Base-by-base conservation (phyloP, 1,284 basidiomycete species). In the Marasmius tenuissimus region DNA sequence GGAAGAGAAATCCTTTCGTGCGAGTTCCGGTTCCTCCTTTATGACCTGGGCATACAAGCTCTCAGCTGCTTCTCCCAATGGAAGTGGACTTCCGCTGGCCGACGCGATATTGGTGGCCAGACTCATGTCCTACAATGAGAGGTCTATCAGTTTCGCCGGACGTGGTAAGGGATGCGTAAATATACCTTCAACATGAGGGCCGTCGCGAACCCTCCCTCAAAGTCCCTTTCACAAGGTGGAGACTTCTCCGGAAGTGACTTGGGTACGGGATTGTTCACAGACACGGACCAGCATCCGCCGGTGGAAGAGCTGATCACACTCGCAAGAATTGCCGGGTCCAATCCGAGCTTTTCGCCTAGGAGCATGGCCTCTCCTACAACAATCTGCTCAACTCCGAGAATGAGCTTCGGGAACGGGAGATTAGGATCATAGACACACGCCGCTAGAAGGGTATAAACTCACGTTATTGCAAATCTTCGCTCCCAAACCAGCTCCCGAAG, bases 391-490 rank as follows among this genome's bases (percentile, higher is more conserved):
- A 92, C 88, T 3, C 90, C 90, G 40, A 92, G 78, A 40, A 93
- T 81, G 59, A 92, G 83, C 80, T 84, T 65, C 20, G 5, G 52
- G 58, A 50, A 54, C 42, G 22, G 27, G n/a, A 37, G n/a, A 61
- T 52, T 50, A 56, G n/a, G n/a, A n/a, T n/a, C n/a, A n/a, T n/a
- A n/a, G n/a, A n/a, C n/a, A n/a, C n/a, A 22, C 39, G 57, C 47
- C 27, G 42, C 63, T 42, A 27, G 54, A 53, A 53, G 52, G 34
- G 35, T 6, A 37, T 50, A 50, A 8, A 63, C 71, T 67, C 62
- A 79, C 81, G 72, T 95, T 95, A 75, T 95, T 95, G 76, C 91
- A 93, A 48, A 95, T 93, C 78, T 96, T 95, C 8, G 93, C 93
- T 1, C 84, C 92, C 14, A 96, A 77, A 0, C 94, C 93, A 5